These are phyloP conservation scores for Cicer yamashitae DNA, from an alignment of 306 rosid genomes.

Conservation along the genomic window DNA sequence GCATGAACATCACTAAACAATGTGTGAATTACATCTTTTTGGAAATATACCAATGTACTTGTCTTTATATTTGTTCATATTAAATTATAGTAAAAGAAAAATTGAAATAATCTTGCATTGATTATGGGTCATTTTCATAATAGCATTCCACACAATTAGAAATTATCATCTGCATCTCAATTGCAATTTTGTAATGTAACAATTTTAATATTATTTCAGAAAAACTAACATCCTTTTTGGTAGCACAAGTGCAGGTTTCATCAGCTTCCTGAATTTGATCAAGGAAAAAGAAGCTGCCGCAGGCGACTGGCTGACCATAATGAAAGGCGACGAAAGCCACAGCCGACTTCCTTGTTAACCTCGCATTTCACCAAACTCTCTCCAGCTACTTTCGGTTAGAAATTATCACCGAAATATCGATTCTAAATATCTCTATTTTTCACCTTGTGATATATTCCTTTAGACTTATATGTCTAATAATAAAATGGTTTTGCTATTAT, in stretches of 20 bases:
- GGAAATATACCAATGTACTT: too few species aligned
- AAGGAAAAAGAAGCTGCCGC: conserved; percentile 94
- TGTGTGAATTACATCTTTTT: neutral
- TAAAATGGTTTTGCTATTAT: conserved; percentile 22
- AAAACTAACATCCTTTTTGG: conserved; percentile 46
- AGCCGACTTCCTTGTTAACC: conserved; percentile 67
- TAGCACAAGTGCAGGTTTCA: conserved; percentile 70
- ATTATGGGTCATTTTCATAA: too few species aligned
- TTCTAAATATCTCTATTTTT: neutral
- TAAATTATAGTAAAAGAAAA: neutral
- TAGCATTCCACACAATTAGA: too few species aligned
- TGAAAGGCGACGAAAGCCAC: conserved; percentile 96
- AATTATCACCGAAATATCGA: conserved; percentile 33
- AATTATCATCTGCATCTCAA: neutral
- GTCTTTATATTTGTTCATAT: neutral
- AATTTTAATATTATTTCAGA: neutral
- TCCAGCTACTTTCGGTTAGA: conserved; percentile 63
- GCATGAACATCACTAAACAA: neutral
- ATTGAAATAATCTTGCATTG: neutral
- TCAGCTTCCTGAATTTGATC: conserved; percentile 91
- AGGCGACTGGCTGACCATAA: conserved; percentile 93
- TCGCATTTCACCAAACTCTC: conserved; percentile 62
- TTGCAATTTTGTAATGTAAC: too few species aligned
- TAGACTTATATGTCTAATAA: neutral
- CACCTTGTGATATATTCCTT: conserved; percentile 2